Evolutionary conservation across 2,329 filamentous ascomycete genomes (phyloP).

Genomic region (Aspergillus tanneri): DNA sequence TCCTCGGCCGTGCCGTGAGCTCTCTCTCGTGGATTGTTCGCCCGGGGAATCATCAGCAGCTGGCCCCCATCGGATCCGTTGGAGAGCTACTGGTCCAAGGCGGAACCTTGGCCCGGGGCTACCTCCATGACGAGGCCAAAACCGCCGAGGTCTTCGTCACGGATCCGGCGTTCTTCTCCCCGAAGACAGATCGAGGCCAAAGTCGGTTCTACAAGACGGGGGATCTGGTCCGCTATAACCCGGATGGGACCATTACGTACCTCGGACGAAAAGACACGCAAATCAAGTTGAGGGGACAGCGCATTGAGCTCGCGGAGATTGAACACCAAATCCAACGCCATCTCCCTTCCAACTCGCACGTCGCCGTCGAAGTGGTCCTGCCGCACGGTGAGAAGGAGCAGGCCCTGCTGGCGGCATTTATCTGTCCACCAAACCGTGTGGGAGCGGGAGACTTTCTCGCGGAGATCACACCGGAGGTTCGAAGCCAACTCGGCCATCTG

Average conservation of each 20-base stretch:
- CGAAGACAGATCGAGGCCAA: conserved; percentile 17
- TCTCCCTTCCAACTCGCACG: background rate
- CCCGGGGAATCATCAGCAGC: conserved; percentile 34
- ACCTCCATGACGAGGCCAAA: conserved; percentile 29
- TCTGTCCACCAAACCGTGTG: background rate
- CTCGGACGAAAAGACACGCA: conserved; percentile 64
- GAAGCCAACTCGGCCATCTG: background rate
- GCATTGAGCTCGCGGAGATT: conserved; percentile 59
- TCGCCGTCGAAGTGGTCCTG: background rate
- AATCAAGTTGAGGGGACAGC: conserved; percentile 65
- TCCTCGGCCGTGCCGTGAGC: background rate
- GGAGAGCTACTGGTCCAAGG: conserved; percentile 30
- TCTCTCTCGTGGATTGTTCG: conserved; percentile 19
- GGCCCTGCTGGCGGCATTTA: background rate
- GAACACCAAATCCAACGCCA: background rate
- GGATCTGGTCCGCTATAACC: conserved; percentile 34
- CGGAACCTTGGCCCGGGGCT: conserved; percentile 30
- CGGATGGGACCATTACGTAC: conserved; percentile 35
- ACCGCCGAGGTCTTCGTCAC: conserved; percentile 25
- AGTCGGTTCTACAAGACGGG: conserved; percentile 30
- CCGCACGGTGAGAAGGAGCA: background rate
- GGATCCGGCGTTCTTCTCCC: conserved; percentile 14
- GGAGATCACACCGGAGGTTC: background rate
- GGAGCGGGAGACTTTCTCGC: background rate
- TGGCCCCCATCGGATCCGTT: conserved; percentile 13